A percentile compares a stretch with the other conserved stretches of the same genome.
These are phyloP conservation scores for Xylariaceae sp. DNA, from an alignment of 2,329 filamentous ascomycete genomes.

Conservation along the genomic window DNA sequence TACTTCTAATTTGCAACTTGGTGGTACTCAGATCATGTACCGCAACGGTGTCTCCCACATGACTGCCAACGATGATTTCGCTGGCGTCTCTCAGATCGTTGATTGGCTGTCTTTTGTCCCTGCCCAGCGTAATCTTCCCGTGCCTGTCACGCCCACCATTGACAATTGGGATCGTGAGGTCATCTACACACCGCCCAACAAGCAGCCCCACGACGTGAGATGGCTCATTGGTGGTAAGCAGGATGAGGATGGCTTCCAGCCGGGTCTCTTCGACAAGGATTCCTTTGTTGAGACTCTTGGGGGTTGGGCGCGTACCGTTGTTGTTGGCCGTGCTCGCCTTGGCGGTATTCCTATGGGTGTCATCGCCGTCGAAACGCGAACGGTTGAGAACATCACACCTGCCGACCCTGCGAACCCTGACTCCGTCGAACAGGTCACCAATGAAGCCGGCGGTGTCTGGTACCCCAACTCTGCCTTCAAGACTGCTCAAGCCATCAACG, in stretches of 20 bases:
- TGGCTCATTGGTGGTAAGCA: slow-evolving; percentile 91
- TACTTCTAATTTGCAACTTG: slow-evolving; percentile 97
- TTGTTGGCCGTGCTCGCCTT: slow-evolving; percentile 92
- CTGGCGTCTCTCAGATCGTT: slow-evolving; percentile 95
- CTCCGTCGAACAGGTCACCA: slow-evolving; percentile 92
- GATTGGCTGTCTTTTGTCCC: slow-evolving; percentile 98
- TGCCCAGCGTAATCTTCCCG: slow-evolving; percentile 88
- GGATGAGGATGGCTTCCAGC: slow-evolving; percentile 81
- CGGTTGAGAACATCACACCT: slow-evolving; percentile 94
- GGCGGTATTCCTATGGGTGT: slow-evolving; percentile 98
- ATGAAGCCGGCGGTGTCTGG: slow-evolving; percentile 98
- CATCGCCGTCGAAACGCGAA: slow-evolving; percentile 93
- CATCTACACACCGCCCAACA: slow-evolving; percentile 77
- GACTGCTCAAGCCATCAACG: slow-evolving; percentile 96
- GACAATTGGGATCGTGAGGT: slow-evolving; percentile 95
- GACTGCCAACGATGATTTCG: slow-evolving; percentile 97
- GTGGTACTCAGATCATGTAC: slow-evolving; percentile 99
- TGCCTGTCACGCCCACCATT: slow-evolving; percentile 84
- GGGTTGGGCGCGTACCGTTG: slow-evolving; percentile 95
- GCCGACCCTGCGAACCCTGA: slow-evolving; percentile 98
- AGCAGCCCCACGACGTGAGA: slow-evolving; percentile 88
- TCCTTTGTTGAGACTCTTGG: slow-evolving; percentile 97
- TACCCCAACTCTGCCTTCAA: slow-evolving; percentile 99
- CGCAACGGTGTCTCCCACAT: slow-evolving; percentile 99
- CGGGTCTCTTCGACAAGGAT: slow-evolving; percentile 92